A percentile compares a stretch with the other conserved stretches of the same genome.
phyloP scores from a whole-genome alignment of 495 filamentous ascomycete genomes.

The Daldinia caldariorum region DNA sequence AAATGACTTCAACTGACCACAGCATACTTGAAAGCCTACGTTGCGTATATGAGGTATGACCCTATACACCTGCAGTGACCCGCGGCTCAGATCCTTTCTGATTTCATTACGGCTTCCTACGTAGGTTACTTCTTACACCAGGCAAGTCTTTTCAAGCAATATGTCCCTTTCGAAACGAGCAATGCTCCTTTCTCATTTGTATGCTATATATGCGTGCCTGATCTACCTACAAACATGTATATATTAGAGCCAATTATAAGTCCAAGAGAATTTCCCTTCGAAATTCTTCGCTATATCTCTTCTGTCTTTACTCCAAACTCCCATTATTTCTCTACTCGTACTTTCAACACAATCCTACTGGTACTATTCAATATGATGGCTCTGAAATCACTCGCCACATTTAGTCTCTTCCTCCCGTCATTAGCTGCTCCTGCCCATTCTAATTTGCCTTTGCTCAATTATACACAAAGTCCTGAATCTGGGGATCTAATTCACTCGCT shows the following conservation, averaged over 20 bases:
- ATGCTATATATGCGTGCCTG: not conserved
- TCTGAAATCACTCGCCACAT: not conserved
- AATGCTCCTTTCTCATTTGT: too few relatives aligned
- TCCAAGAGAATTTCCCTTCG: not conserved
- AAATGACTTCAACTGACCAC: not conserved
- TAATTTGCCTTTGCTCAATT: not conserved
- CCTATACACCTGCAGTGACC: not conserved
- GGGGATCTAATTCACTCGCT: not conserved
- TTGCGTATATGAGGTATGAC: not conserved
- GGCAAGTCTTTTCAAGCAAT: not conserved
- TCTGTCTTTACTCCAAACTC: too few relatives aligned
- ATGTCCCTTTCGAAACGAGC: not conserved
- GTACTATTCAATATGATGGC: not conserved
- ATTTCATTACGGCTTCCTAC: constrained; percentile 2
- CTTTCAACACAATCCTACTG: not conserved
- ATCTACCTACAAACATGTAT: not conserved
- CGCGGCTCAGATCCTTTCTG: not conserved
- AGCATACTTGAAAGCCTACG: not conserved
- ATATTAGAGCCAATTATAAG: too few relatives aligned
- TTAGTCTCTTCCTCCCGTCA: not conserved
- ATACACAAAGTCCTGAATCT: not conserved
- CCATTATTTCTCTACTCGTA: not conserved
- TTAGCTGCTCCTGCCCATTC: not conserved
- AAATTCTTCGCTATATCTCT: too few relatives aligned
- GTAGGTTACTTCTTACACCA: not conserved